phyloP scores from a whole-genome alignment of 177 flowering plant species.

The Vitis hybrid region DNA sequence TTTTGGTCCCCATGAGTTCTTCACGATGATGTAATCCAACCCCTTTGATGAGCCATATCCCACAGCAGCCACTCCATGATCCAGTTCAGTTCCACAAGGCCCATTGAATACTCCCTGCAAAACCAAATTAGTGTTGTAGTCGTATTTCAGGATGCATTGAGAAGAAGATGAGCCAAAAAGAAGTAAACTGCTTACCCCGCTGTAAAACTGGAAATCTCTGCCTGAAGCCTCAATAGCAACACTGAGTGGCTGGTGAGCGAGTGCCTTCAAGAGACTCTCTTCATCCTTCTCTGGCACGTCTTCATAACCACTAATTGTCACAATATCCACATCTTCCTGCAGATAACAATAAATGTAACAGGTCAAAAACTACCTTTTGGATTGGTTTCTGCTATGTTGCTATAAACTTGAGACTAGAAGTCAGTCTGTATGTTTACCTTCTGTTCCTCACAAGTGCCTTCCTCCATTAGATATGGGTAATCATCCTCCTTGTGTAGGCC shows the following conservation, averaged over 20 bases:
- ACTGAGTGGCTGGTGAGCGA: conserved; percentile 56
- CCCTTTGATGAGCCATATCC: conserved; percentile 75
- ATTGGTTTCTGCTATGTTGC: too few relatives aligned
- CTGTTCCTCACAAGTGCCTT: conserved; percentile 41
- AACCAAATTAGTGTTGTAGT: background rate
- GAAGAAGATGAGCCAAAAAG: too few relatives aligned
- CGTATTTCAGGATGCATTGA: too few relatives aligned
- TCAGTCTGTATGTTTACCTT: conserved; percentile 20
- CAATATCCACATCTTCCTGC: conserved; percentile 37
- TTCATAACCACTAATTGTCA: conserved; percentile 42
- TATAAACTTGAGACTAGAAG: background rate
- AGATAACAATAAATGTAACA: conserved; percentile 19
- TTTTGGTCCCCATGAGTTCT: conserved; percentile 87
- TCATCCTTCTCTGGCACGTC: conserved; percentile 51
- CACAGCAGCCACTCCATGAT: conserved; percentile 87
- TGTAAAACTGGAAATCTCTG: conserved; percentile 89
- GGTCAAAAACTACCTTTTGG: too few relatives aligned
- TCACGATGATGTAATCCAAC: conserved; percentile 71
- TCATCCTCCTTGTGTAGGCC: conserved; percentile 51
- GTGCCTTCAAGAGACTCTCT: conserved; percentile 41
- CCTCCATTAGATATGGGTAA: conserved; percentile 55
- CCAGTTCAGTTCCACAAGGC: conserved; percentile 66
- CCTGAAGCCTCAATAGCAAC: conserved; percentile 82
- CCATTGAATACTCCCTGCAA: conserved; percentile 84
- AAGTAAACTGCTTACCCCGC: conserved; percentile 52